A percentile compares a stretch with the other conserved stretches of the same genome.
phyloP scores from a whole-genome alignment of 768 basidiomycete species.

The Piloderma croceum region DNA sequence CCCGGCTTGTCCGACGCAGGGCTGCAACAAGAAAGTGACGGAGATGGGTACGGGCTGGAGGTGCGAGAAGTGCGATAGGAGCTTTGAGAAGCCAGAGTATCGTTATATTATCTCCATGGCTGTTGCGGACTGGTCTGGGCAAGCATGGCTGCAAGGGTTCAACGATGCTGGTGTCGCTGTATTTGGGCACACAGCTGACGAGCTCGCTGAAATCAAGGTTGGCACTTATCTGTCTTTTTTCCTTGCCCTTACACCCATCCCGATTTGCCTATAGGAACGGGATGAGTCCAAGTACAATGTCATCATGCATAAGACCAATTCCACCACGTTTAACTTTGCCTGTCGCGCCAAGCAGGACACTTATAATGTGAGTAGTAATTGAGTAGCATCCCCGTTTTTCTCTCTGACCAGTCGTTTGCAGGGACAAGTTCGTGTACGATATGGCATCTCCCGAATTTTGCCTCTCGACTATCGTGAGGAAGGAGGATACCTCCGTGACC shows the following conservation, averaged over 20 bases:
- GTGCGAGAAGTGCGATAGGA: constrained; percentile 89
- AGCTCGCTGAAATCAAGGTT: constrained; percentile 71
- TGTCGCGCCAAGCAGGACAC: constrained; percentile 86
- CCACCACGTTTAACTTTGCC: constrained; percentile 72
- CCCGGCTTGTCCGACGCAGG: constrained; percentile 76
- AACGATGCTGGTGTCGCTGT: constrained; percentile 81
- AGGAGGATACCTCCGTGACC: constrained; percentile 50
- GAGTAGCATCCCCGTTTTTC: not conserved
- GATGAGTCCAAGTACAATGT: constrained; percentile 54
- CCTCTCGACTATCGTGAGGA: constrained; percentile 68
- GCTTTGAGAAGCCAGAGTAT: constrained; percentile 65
- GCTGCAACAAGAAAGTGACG: constrained; percentile 87
- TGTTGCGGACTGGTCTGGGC: constrained; percentile 84
- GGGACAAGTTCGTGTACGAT: constrained; percentile 80
- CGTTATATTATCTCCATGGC: constrained; percentile 83
- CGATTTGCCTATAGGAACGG: too few relatives aligned
- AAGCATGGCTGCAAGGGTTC: constrained; percentile 92
- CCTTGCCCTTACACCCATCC: too few relatives aligned
- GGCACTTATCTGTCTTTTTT: constrained; percentile 1
- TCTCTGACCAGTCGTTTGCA: constrained; percentile 23
- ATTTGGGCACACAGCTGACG: constrained; percentile 74
- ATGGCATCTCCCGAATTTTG: constrained; percentile 67
- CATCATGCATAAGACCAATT: constrained; percentile 58
- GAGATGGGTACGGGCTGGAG: constrained; percentile 68
- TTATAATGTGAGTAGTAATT: constrained; percentile 57